Evolutionary conservation across 2,329 filamentous ascomycete species (phyloP), one percentile per base, ranked within the genome.

Genomic region (Raffaelea deltoideospora): DNA sequence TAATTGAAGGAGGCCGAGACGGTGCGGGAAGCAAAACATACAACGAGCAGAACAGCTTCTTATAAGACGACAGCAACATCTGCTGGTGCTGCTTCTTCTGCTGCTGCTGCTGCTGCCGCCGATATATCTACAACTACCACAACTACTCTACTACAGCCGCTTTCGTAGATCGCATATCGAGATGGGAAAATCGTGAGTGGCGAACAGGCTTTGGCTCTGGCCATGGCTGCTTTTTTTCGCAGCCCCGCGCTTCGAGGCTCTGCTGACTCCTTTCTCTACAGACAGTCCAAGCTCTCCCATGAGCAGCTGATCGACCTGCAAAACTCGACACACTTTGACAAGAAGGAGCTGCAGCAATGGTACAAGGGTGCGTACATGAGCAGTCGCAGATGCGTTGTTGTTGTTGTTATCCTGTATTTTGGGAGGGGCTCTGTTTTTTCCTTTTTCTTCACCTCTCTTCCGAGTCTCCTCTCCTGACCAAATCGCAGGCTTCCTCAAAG

Each of bases 291-390:
- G 69, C 80, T 98, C 57, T 94, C 87, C 41, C 84, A 90, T 58
- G 81, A 94, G 60, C 86, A 98, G 71, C 81, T 98, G 54, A 75
- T 73, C 48, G 90, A 98, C 61, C 76, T 98, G 48, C 87, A 96
- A 58, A 90, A 85, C 67, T 86, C 86, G 42, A 98, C 90, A 45
- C 86, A 96, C 61, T 98, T 98, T 55, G 90, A 98, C 63, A 95
- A 95, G 78, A 96, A 96, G 69, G 90, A 98, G 63, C 63, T 98
- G 56, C 90, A 98, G 59, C 88, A 96, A 76, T 98, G 90, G 90
- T 96, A 98, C 64, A 96, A 96, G 72, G 90, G 90, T 94, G 60
- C 45, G 75, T 42, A 4, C 9, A 10, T 8, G n/a, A 7, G 7
- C n/a, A 5, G 5, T 11, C 8, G 9, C 9, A 3, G 6, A 11